A percentile compares a stretch with the other conserved stretches of the same genome.
These are phyloP conservation scores for Penicillium sp. DNA, from an alignment of 2,329 filamentous ascomycete species.

Conservation along the genomic window DNA sequence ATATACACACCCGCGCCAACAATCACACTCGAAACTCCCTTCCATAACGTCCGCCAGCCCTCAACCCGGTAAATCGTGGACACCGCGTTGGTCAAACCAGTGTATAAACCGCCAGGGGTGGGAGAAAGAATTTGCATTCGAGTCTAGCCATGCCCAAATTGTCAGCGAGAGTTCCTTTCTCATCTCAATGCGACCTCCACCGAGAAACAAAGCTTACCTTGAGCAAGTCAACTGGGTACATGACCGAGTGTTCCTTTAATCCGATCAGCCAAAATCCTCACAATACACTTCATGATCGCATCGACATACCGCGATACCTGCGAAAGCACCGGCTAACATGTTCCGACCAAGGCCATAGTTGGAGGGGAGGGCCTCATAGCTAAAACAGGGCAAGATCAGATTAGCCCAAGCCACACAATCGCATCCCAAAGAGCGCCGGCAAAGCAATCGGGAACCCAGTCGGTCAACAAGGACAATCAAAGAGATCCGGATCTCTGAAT, in stretches of 20 bases:
- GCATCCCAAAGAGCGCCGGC: background rate
- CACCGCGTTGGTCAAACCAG: constrained; percentile 85
- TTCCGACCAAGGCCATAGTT: constrained; percentile 93
- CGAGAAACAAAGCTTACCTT: constrained; percentile 63
- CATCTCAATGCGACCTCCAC: background rate
- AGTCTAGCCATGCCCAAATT: constrained; percentile 58
- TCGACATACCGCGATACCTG: constrained; percentile 78
- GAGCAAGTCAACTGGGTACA: constrained; percentile 97
- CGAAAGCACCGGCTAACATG: constrained; percentile 94
- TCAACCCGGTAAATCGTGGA: constrained; percentile 88
- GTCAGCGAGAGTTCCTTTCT: constrained; percentile 14
- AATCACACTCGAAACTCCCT: constrained; percentile 93
- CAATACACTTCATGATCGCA: background rate
- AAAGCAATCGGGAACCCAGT: background rate
- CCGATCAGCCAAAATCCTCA: constrained; percentile 15
- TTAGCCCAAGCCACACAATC: constrained; percentile 22
- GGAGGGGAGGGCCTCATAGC: constrained; percentile 88
- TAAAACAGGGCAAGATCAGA: constrained; percentile 33
- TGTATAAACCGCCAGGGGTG: constrained; percentile 74
- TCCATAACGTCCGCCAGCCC: constrained; percentile 88
- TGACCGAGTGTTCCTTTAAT: constrained; percentile 87
- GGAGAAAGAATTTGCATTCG: constrained; percentile 96
- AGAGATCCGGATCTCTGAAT: background rate
- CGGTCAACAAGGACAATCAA: background rate
- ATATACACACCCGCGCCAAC: constrained; percentile 75